Percentiles rank a stretch among this genome's conserved stretches.
phyloP scores from a whole-genome alignment of 176 grass and related monocot genomes.

The Oryza meridionalis region DNA sequence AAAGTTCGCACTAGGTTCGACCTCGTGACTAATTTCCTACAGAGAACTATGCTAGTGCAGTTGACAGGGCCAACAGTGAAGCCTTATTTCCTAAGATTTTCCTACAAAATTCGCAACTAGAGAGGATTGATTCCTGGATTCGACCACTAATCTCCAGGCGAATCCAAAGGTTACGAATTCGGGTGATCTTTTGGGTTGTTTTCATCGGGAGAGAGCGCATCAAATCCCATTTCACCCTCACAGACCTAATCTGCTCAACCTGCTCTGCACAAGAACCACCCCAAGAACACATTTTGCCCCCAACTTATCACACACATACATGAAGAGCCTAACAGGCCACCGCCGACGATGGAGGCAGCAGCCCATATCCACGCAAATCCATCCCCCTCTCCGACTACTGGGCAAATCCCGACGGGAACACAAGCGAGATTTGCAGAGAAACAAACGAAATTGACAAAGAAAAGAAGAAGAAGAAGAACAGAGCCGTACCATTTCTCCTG shows the following conservation, averaged over 20 bases:
- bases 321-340: not conserved
- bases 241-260: not conserved
- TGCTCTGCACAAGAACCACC: not conserved
- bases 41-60: too few species aligned
- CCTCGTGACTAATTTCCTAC: too few species aligned
- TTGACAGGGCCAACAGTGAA: too few species aligned
- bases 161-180: not conserved
- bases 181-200: not conserved
- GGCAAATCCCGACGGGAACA: not conserved
- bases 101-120: not conserved
- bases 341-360: too few species aligned
- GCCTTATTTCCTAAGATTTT: not conserved
- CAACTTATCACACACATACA: not conserved
- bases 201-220: too few species aligned
- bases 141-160: not conserved
- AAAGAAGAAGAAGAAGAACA: too few species aligned
- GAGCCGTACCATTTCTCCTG: constrained; percentile 16
- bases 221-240: not conserved
- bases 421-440: not conserved
- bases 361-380: not conserved
- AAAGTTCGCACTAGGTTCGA: too few species aligned
- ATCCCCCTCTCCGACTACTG: not conserved
- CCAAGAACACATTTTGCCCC: not conserved
- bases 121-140: not conserved
- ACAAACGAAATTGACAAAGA: not conserved